Percentiles rank a stretch among this genome's conserved stretches.
These are phyloP conservation scores for Cryptosporidium xiaoi DNA, from an alignment of 169 alveolate genomes.

Conservation along the genomic window DNA sequence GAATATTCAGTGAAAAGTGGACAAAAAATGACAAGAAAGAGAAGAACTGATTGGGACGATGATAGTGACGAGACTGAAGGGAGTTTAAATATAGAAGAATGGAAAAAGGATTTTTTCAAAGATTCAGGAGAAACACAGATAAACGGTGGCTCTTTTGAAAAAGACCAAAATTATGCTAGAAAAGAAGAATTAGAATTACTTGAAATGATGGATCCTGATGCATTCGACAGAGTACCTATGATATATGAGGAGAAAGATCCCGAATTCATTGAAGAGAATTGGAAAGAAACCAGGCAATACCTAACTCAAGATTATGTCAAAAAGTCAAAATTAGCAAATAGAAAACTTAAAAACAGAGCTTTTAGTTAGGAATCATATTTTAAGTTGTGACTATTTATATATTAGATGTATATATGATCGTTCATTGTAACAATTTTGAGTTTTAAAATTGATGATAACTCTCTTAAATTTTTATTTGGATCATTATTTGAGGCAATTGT, in stretches of 20 bases:
- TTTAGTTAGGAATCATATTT: not conserved
- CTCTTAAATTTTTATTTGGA: constrained; percentile 24
- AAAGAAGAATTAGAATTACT: constrained; percentile 16
- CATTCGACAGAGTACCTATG: constrained; percentile 57
- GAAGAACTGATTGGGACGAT: too few species aligned
- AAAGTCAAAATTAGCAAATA: constrained; percentile 39
- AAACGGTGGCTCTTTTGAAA: too few species aligned
- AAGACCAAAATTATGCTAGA: not conserved
- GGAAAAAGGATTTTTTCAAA: constrained; percentile 39
- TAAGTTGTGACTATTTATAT: not conserved
- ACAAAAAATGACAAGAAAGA: too few species aligned
- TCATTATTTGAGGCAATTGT: constrained; percentile 24
- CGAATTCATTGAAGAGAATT: constrained; percentile 38
- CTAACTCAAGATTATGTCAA: constrained; percentile 52
- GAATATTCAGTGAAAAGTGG: not conserved
- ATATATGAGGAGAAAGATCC: constrained; percentile 28
- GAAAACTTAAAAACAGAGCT: constrained; percentile 17
- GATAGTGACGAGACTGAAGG: too few species aligned
- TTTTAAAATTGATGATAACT: constrained; percentile 36
- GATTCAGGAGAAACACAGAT: not conserved
- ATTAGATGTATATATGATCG: constrained; percentile 25
- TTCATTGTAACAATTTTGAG: constrained; percentile 16
- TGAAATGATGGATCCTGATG: constrained; percentile 46
- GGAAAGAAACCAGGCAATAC: constrained; percentile 40
- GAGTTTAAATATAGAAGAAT: constrained; percentile 24